Base-by-base conservation (phyloP, 371 early-diverging fungal genomes). In the Mucor ambiguus region DNA sequence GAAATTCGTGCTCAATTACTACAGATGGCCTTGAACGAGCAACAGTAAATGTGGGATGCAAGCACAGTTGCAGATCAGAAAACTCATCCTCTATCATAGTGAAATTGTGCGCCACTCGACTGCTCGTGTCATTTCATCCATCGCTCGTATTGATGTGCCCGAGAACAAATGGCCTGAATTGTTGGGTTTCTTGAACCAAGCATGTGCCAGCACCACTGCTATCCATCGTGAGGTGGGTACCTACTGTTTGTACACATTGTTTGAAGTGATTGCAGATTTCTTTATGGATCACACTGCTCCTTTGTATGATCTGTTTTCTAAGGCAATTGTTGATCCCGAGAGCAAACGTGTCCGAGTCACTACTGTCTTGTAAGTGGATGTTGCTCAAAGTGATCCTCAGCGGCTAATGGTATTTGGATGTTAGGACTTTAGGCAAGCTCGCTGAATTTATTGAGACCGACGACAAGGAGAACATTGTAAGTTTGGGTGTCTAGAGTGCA, bases 201-300 rank as follows among this genome's bases (percentile, higher is more conserved):
- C 93, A 59, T 92, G 91, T 72, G 78, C 80, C 52, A 93, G 92
- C 68, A 33, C 85, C 37, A 83, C 76, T 9, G 85, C 88, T 7
- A 82, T 81, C 30, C 94, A 95, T 61, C 94, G 97, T 48, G 96
- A 96, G 73, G 87, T 94, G 20, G 96, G 95, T 16, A 84, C 93
- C 11, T 93, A 90, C 61, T 88, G 95, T 32, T 76, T 96, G 35
- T 92, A 87, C 67, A 85, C 93, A 20, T 76, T 96, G 56, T 93
- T 95, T 72, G 95, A 95, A 66, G 89, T 89, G 2, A 88, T 93
- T 67, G 86, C 90, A 18, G 96, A 95, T 55, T 79, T 77, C 35
- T 87, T 91, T 61, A 71, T 85, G 43, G 86, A 91, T 44, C 84
- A 90, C 56, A 70, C 90, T 56, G 74, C 81, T 44, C 84, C 91